Conservation (phyloP, 805 yeast genomes). For the Zygosaccharomyces rouxii region DNA sequence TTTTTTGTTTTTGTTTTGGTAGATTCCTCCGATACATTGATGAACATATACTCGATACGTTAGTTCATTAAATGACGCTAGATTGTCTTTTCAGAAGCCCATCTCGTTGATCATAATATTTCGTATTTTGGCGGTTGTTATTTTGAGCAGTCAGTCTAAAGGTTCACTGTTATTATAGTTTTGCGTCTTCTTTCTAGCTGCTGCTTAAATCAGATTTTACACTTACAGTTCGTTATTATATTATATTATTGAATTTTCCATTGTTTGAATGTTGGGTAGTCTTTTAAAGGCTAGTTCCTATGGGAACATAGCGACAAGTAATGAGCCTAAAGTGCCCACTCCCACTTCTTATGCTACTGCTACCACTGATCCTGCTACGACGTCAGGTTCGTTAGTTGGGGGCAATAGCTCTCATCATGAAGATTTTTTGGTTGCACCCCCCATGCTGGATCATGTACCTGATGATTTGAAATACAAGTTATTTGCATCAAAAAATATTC, state of each 20-base stretch:
- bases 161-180: too few species aligned
- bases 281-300: constrained; percentile 13
- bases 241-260: not conserved
- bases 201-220: not conserved
- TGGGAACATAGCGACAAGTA: constrained; percentile 3
- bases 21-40: not conserved
- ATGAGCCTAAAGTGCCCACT: not conserved
- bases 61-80: constrained; percentile 1
- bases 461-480: constrained; percentile 29
- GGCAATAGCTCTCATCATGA: not conserved
- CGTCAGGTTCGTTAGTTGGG: constrained; percentile 1
- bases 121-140: not conserved
- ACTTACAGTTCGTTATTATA: not conserved
- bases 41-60: not conserved
- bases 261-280: constrained; percentile 15
- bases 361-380: not conserved
- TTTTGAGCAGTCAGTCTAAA: too few species aligned
- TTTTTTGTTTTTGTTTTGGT: not conserved
- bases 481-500: constrained; percentile 25
- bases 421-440: constrained; percentile 11
- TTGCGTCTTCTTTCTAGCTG: too few species aligned
- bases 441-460: constrained; percentile 26
- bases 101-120: not conserved
- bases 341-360: not conserved
- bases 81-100: not conserved